phyloP scores from a whole-genome alignment of 1,139 yeast species.

The Candida frijolesensis region DNA sequence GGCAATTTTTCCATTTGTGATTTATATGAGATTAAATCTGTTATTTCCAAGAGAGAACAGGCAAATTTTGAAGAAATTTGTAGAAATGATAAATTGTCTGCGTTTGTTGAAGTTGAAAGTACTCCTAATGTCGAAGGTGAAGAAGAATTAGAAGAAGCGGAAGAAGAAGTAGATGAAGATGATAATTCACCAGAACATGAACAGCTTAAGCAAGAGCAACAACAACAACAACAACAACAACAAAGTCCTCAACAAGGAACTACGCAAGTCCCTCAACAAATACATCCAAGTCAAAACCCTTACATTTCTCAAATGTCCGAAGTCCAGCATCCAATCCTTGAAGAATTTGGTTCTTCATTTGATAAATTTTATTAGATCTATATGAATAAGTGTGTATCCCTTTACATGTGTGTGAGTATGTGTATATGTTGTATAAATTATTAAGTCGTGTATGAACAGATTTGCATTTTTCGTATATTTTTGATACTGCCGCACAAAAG shows the following conservation, averaged over 20 bases:
- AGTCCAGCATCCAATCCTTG: slow-evolving; percentile 8
- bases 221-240: slow-evolving; percentile 4
- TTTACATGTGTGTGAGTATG: too few species aligned
- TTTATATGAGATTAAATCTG: slow-evolving; percentile 16
- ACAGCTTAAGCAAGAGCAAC: slow-evolving; percentile 5
- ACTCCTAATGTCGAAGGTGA: slow-evolving; percentile 4
- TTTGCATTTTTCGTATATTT: too few species aligned
- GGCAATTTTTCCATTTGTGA: slow-evolving; percentile 17
- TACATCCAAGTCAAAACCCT: slow-evolving; percentile 2
- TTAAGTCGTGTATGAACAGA: background rate
- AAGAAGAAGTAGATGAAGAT: slow-evolving; percentile 7
- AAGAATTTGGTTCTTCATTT: slow-evolving; percentile 13
- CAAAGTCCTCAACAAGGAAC: slow-evolving; percentile 1
- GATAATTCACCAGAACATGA: slow-evolving; percentile 1
- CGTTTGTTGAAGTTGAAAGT: slow-evolving; percentile 15
- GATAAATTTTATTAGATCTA: slow-evolving; percentile 9
- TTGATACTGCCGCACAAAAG: too few species aligned
- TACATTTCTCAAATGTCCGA: slow-evolving; percentile 8
- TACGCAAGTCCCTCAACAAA: background rate
- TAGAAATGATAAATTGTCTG: slow-evolving; percentile 17
- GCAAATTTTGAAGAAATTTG: slow-evolving; percentile 19
- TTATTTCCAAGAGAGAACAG: slow-evolving; percentile 16
- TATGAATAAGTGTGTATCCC: background rate
- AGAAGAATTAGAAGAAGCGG: slow-evolving; percentile 12
- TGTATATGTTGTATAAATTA: background rate